Conservation (phyloP, 2,329 filamentous ascomycete species). For the Cadophora gregata region DNA sequence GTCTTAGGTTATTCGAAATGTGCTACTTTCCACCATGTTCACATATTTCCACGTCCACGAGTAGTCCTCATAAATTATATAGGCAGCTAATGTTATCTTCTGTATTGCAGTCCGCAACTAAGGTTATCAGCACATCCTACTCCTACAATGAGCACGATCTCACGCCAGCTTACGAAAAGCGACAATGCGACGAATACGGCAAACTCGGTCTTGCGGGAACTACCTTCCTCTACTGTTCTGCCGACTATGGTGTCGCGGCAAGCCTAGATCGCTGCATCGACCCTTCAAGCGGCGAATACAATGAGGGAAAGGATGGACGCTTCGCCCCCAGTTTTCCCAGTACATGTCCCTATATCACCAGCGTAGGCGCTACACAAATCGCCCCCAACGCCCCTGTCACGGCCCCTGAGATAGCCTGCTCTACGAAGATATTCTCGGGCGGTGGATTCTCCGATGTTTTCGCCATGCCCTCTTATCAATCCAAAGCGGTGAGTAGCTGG, state of each 20-base stretch:
- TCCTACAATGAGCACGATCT: conserved; percentile 21
- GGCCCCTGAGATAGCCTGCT: conserved; percentile 20
- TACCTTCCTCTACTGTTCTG: conserved; percentile 19
- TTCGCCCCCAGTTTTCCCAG: conserved; percentile 20
- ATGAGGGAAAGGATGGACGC: conserved; percentile 3
- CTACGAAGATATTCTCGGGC: conserved; percentile 17
- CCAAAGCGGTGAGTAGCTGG: conserved; percentile 12
- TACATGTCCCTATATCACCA: conserved; percentile 20
- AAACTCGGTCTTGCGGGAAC: conserved; percentile 22
- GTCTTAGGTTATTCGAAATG: background rate
- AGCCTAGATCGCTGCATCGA: conserved; percentile 20
- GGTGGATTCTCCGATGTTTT: conserved; percentile 26
- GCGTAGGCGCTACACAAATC: conserved; percentile 23
- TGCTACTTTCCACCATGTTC: background rate
- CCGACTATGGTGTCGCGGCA: conserved; percentile 25
- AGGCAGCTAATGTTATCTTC: background rate
- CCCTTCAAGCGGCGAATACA: conserved; percentile 7
- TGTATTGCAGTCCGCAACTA: conserved; percentile 24
- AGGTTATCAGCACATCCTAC: conserved; percentile 23
- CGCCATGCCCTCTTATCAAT: conserved; percentile 21
- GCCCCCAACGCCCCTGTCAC: conserved; percentile 4
- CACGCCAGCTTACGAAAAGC: conserved; percentile 15
- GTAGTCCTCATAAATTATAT: background rate
- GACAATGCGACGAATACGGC: conserved; percentile 21
- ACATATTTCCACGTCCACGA: background rate